phyloP scores from a whole-genome alignment of 2,329 filamentous ascomycete genomes.

The Colletotrichum cereale region DNA sequence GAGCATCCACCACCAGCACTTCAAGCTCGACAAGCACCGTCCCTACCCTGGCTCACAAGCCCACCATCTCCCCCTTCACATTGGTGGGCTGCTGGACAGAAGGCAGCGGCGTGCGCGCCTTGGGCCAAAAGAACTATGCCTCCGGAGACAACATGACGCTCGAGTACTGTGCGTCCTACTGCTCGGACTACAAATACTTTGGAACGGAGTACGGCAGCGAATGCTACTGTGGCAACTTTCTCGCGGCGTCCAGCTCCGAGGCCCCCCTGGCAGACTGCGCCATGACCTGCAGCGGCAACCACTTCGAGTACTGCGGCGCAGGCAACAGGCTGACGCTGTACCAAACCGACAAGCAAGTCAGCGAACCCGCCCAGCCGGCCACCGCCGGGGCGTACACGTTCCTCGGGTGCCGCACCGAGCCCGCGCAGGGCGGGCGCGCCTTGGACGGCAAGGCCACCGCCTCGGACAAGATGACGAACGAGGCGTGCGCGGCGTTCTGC shows the following conservation, averaged over 20 bases:
- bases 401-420: conserved; percentile 54
- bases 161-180: conserved; percentile 50
- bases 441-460: conserved; percentile 45
- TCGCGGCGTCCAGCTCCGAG: conserved; percentile 45
- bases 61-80: conserved; percentile 48
- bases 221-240: conserved; percentile 54
- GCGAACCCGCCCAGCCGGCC: conserved; percentile 48
- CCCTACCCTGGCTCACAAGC: conserved; percentile 45
- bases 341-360: conserved; percentile 45
- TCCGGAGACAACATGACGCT: conserved; percentile 50
- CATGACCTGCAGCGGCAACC: conserved; percentile 51
- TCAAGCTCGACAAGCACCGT: conserved; percentile 36
- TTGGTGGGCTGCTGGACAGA: conserved; percentile 58
- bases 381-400: conserved; percentile 49
- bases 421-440: conserved; percentile 48
- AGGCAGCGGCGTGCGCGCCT: conserved; percentile 50
- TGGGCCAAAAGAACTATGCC: conserved; percentile 46
- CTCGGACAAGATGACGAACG: conserved; percentile 50
- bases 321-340: conserved; percentile 51
- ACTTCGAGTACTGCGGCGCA: conserved; percentile 51
- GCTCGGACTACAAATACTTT: conserved; percentile 55
- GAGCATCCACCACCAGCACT: conserved; percentile 19
- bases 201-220: conserved; percentile 55
- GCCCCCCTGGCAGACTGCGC: conserved; percentile 50
- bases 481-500: conserved; percentile 50